These are phyloP conservation scores for Didymosphaeria variabile DNA, from an alignment of 2,329 filamentous ascomycete species.

Conservation along the genomic window DNA sequence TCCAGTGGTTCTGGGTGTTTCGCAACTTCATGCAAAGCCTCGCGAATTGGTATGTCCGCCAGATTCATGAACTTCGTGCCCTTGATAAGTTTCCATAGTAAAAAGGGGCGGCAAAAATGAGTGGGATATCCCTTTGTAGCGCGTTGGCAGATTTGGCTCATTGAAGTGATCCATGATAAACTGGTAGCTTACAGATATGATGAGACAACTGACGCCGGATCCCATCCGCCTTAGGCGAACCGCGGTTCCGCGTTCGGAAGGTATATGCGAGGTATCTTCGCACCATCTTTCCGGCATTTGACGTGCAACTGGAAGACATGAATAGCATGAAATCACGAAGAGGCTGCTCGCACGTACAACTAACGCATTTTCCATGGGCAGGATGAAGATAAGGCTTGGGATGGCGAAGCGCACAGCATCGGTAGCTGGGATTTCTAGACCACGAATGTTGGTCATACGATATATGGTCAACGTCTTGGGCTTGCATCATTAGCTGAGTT, in stretches of 20 bases:
- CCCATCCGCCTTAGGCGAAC: constrained; percentile 45
- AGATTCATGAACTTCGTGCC: constrained; percentile 60
- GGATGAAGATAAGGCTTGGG: too few relatives aligned
- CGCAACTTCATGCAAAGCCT: constrained; percentile 33
- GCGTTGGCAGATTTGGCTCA: constrained; percentile 38
- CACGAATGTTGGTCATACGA: too few relatives aligned
- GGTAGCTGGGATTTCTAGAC: too few relatives aligned
- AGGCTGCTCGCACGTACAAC: neutral
- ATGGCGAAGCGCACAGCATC: too few relatives aligned
- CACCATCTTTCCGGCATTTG: neutral
- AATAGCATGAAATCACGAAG: neutral
- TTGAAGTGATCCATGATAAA: neutral
- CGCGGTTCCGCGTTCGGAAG: neutral
- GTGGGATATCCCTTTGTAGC: constrained; percentile 52
- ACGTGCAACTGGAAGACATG: neutral
- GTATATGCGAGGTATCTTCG: neutral
- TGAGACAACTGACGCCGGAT: constrained; percentile 43
- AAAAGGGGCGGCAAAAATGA: constrained; percentile 57
- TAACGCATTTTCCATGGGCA: too few relatives aligned
- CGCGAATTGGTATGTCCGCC: constrained; percentile 32
- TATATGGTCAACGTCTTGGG: too few relatives aligned
- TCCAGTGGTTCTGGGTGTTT: constrained; percentile 30
- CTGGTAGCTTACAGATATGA: constrained; percentile 36
- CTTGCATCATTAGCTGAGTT: too few relatives aligned
- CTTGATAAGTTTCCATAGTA: constrained; percentile 73